A percentile compares a stretch with the other conserved stretches of the same genome.
phyloP scores from a whole-genome alignment of 2,329 filamentous ascomycete species.

The Phaeosphaeria sp. region DNA sequence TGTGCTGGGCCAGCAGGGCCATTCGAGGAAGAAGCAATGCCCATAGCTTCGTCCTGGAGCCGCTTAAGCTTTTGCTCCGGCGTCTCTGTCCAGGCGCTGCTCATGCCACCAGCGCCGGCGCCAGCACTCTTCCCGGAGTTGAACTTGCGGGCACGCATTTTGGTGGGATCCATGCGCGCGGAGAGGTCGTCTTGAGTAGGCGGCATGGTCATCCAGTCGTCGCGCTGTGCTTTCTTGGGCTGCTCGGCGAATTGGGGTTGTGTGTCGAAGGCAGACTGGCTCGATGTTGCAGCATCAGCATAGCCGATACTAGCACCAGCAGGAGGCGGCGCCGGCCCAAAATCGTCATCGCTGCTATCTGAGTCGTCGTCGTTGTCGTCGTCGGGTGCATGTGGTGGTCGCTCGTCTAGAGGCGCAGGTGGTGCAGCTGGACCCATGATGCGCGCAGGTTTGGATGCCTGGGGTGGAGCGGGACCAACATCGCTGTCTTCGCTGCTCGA shows the following conservation, averaged over 20 bases:
- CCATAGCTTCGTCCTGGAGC: slow-evolving; percentile 81
- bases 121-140: slow-evolving; percentile 70
- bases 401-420: slow-evolving; percentile 56
- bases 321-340: slow-evolving; percentile 54
- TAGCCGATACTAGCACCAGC: slow-evolving; percentile 24
- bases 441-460: slow-evolving; percentile 47
- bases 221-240: slow-evolving; percentile 66
- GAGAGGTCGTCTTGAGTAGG: slow-evolving; percentile 58
- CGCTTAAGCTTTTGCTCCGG: slow-evolving; percentile 84
- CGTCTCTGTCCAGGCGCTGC: slow-evolving; percentile 85
- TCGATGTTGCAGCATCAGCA: slow-evolving; percentile 12
- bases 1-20: slow-evolving; percentile 24
- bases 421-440: slow-evolving; percentile 62
- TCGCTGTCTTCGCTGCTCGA: slow-evolving; percentile 37
- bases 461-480: slow-evolving; percentile 50
- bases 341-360: slow-evolving; percentile 51
- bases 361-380: slow-evolving; percentile 46
- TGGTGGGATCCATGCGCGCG: slow-evolving; percentile 79
- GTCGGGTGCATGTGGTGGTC: slow-evolving; percentile 48
- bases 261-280: slow-evolving; percentile 41
- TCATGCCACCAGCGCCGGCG: slow-evolving; percentile 57
- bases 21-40: slow-evolving; percentile 61
- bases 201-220: slow-evolving; percentile 68
- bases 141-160: slow-evolving; percentile 82
- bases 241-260: slow-evolving; percentile 38